Evolutionary conservation across 2,329 filamentous ascomycete species (phyloP).

Genomic region (Ophiostoma tasmaniense): DNA sequence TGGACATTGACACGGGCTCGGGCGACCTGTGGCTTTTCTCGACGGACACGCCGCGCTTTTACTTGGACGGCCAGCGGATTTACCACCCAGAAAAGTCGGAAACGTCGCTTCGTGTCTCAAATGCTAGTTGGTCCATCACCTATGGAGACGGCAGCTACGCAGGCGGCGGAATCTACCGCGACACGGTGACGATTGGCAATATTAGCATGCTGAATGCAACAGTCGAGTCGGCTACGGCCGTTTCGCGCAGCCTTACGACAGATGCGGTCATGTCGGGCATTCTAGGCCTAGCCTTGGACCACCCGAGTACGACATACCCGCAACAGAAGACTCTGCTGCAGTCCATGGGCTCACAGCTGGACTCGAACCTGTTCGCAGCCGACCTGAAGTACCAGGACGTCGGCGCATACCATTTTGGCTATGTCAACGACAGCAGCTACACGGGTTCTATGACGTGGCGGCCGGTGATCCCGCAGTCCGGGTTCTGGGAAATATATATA

Average conservation of each 20-base stretch:
- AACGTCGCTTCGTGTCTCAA: conserved; percentile 34
- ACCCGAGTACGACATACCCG: conserved; percentile 37
- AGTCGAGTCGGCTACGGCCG: conserved; percentile 40
- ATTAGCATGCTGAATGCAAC: conserved; percentile 37
- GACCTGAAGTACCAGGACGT: conserved; percentile 41
- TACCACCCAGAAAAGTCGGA: conserved; percentile 40
- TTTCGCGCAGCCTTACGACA: conserved; percentile 33
- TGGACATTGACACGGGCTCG: conserved; percentile 64
- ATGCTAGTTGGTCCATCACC: conserved; percentile 41
- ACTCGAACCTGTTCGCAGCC: conserved; percentile 38
- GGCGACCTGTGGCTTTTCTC: conserved; percentile 51
- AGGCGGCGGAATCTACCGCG: conserved; percentile 41
- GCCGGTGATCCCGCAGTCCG: conserved; percentile 43
- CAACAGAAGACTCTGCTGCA: conserved; percentile 38
- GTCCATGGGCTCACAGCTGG: conserved; percentile 34
- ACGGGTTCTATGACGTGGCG: conserved; percentile 36
- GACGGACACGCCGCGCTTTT: conserved; percentile 37
- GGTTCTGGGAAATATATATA: conserved; percentile 34
- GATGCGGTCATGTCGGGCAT: conserved; percentile 42
- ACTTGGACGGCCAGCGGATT: conserved; percentile 37
- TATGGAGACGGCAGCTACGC: conserved; percentile 40
- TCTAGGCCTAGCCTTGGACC: conserved; percentile 42
- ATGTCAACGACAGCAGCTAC: conserved; percentile 34
- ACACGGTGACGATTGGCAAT: conserved; percentile 40
- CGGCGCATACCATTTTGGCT: conserved; percentile 45